These are phyloP conservation scores for Pythium angustatum DNA, from an alignment of 352 stramenopile genomes.

Conservation along the genomic window DNA sequence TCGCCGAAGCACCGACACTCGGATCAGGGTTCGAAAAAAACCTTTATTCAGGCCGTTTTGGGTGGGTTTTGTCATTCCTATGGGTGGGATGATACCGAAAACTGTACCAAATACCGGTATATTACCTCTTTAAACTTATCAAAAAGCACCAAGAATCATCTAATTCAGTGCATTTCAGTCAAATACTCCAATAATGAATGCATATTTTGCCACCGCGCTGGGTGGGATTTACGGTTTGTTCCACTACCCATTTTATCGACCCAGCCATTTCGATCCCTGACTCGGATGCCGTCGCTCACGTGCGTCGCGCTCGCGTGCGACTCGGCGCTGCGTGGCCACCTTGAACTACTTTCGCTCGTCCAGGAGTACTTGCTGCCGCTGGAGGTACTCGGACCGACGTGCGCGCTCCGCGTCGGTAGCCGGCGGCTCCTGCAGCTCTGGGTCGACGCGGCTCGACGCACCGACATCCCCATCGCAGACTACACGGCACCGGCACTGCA, in stretches of 20 bases:
- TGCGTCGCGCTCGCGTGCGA: neutral
- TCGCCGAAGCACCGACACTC: too few relatives aligned
- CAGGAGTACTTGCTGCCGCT: slow-evolving; percentile 16
- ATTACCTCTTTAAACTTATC: too few relatives aligned
- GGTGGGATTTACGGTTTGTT: neutral
- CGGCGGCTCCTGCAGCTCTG: slow-evolving; percentile 1
- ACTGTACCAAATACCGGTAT: too few relatives aligned
- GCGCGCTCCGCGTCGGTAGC: slow-evolving; percentile 2
- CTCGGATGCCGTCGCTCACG: slow-evolving; percentile 1
- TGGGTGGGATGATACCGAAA: too few relatives aligned
- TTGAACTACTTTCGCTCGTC: neutral
- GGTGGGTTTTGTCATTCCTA: too few relatives aligned
- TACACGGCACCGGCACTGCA: slow-evolving; percentile 6
- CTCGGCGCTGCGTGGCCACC: neutral
- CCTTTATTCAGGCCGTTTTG: too few relatives aligned
- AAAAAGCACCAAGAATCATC: too few relatives aligned
- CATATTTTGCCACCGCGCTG: neutral
- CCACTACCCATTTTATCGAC: too few relatives aligned
- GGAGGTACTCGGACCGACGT: neutral
- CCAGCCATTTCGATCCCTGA: too few relatives aligned
- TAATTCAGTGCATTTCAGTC: too few relatives aligned
- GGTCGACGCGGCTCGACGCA: neutral
- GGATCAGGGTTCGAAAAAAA: too few relatives aligned
- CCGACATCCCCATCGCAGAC: neutral
- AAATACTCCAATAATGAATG: neutral